Conservation (phyloP, 164 flowering plant genomes). For the Magnolia changhungtana region DNA sequence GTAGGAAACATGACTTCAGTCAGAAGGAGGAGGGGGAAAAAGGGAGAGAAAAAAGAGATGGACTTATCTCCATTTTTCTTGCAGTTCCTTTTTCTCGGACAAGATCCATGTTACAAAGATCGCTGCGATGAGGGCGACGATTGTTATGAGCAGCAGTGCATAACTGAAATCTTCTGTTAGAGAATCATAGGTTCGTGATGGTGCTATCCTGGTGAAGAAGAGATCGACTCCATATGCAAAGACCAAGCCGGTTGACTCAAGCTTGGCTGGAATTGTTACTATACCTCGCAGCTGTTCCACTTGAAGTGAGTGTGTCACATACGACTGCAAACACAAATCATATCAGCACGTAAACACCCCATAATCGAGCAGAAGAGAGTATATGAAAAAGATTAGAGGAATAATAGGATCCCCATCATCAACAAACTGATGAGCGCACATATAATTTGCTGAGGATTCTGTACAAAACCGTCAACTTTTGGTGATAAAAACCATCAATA, state of each 20-base stretch:
- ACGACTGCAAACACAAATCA: slow-evolving; percentile 55
- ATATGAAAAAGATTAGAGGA: neutral
- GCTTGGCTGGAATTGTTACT: slow-evolving; percentile 58
- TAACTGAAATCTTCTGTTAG: slow-evolving; percentile 95
- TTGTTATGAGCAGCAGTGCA: slow-evolving; percentile 84
- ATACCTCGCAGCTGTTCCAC: slow-evolving; percentile 88
- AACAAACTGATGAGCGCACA: neutral
- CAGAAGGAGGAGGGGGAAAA: neutral
- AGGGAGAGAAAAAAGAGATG: neutral
- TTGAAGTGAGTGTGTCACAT: slow-evolving; percentile 76
- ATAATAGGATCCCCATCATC: neutral
- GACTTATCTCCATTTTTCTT: slow-evolving; percentile 85
- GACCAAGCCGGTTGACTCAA: slow-evolving; percentile 84
- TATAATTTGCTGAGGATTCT: neutral
- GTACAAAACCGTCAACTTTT: too few species aligned
- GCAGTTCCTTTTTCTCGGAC: slow-evolving; percentile 88
- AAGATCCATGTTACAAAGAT: slow-evolving; percentile 85
- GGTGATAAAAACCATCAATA: too few species aligned
- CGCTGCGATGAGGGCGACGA: slow-evolving; percentile 71
- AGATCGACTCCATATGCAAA: slow-evolving; percentile 90
- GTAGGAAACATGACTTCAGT: slow-evolving; percentile 7
- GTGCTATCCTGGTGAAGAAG: slow-evolving; percentile 81
- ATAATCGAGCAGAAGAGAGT: neutral
- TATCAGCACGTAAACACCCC: neutral
- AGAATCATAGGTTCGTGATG: slow-evolving; percentile 88